Evolutionary conservation across 805 yeast genomes (phyloP).

Genomic region (Suhomyces pyralidae): DNA sequence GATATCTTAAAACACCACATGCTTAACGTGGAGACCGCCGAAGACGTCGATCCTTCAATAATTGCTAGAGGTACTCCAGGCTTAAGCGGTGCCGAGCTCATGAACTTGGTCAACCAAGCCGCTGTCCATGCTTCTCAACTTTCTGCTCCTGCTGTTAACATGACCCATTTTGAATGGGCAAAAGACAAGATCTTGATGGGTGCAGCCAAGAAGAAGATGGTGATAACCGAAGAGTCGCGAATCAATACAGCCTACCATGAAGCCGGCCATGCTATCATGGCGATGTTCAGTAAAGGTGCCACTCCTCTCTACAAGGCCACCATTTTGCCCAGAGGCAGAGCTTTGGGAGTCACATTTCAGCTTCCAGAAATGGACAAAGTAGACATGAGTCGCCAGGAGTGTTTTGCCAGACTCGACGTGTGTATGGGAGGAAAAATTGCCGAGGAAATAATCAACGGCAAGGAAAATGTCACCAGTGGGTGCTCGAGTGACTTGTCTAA

Average conservation of each 20-base stretch:
- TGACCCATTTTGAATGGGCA: conserved; percentile 97
- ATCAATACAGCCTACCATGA: conserved; percentile 96
- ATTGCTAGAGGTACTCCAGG: conserved; percentile 98
- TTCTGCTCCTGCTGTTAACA: conserved; percentile 84
- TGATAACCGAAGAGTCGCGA: conserved; percentile 91
- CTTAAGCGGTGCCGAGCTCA: conserved; percentile 94
- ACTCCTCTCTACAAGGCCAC: conserved; percentile 96
- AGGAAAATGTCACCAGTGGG: conserved; percentile 91
- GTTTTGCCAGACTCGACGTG: conserved; percentile 89
- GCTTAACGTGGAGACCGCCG: conserved; percentile 82
- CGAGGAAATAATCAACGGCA: conserved; percentile 88
- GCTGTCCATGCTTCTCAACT: conserved; percentile 95
- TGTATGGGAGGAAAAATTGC: conserved; percentile 99
- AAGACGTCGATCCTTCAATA: conserved; percentile 81
- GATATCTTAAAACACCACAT: conserved; percentile 90
- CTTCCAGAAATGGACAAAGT: conserved; percentile 98
- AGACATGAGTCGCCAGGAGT: conserved; percentile 85
- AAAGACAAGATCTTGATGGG: conserved; percentile 97
- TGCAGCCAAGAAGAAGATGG: conserved; percentile 97
- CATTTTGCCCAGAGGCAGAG: conserved; percentile 93
- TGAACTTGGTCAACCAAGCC: conserved; percentile 95
- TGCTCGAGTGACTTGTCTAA: conserved; percentile 87
- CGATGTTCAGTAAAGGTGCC: conserved; percentile 90
- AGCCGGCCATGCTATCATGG: conserved; percentile 99
- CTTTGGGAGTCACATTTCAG: conserved; percentile 94